These are phyloP conservation scores for Orbilia oligospora DNA, from an alignment of 2,329 filamentous ascomycete genomes.

Conservation along the genomic window DNA sequence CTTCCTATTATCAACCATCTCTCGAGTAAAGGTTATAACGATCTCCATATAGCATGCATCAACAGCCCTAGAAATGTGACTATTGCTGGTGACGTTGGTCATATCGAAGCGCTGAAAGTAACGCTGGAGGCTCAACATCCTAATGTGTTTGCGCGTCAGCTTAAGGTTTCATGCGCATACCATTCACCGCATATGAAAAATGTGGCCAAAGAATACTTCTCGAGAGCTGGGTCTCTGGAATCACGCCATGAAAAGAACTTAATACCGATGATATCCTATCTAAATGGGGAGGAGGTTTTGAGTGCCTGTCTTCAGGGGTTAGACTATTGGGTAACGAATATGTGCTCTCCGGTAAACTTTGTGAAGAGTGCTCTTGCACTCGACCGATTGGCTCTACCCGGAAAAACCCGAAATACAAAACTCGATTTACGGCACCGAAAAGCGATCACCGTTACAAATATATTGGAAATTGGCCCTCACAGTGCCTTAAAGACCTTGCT, in stretches of 20 bases:
- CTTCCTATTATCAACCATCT: slow-evolving; percentile 33
- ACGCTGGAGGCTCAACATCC: background rate
- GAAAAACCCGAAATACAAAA: background rate
- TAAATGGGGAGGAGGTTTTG: slow-evolving; percentile 23
- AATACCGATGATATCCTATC: slow-evolving; percentile 33
- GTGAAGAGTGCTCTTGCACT: background rate
- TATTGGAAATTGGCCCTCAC: slow-evolving; percentile 44
- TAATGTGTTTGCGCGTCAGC: slow-evolving; percentile 65
- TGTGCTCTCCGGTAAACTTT: slow-evolving; percentile 32
- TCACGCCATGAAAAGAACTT: background rate
- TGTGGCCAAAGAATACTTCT: slow-evolving; percentile 65
- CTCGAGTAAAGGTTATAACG: slow-evolving; percentile 25
- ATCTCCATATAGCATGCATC: slow-evolving; percentile 46
- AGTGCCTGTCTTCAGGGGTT: slow-evolving; percentile 6
- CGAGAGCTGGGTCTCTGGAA: slow-evolving; percentile 33
- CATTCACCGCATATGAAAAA: slow-evolving; percentile 68
- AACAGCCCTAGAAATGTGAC: slow-evolving; percentile 66
- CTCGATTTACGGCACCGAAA: slow-evolving; percentile 19
- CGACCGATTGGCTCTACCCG: slow-evolving; percentile 14
- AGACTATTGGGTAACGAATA: slow-evolving; percentile 42
- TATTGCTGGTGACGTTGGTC: slow-evolving; percentile 63
- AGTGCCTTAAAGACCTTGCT: slow-evolving; percentile 20
- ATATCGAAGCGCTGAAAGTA: slow-evolving; percentile 63
- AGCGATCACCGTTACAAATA: slow-evolving; percentile 31
- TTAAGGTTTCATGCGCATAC: slow-evolving; percentile 68